These are phyloP conservation scores for Meira nashicola DNA, from an alignment of 1,284 basidiomycete genomes.

Conservation along the genomic window DNA sequence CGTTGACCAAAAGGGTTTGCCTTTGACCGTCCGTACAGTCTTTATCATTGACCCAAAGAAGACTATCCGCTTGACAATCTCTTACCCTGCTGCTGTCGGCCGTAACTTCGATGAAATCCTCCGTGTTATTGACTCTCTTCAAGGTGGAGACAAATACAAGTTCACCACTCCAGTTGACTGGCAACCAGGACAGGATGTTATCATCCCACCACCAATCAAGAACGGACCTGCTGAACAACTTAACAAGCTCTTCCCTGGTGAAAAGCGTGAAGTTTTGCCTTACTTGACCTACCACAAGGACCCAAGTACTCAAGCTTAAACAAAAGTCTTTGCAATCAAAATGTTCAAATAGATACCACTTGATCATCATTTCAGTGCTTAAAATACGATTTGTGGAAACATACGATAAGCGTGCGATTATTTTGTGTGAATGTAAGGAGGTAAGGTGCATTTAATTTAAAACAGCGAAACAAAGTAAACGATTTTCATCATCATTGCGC, in stretches of 20 bases:
- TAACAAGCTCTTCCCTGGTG: constrained; percentile 76
- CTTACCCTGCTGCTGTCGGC: constrained; percentile 64
- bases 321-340: no score
- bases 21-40: constrained; percentile 71
- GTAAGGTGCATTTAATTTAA: no score
- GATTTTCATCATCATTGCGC: no score
- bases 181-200: constrained; percentile 87
- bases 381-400: no score
- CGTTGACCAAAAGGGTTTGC: constrained; percentile 76
- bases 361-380: no score
- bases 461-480: no score
- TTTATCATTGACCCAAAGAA: constrained; percentile 52
- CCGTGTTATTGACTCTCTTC: constrained; percentile 78
- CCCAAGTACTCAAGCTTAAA: constrained; percentile 14
- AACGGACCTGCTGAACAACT: constrained; percentile 63
- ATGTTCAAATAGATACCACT: no score
- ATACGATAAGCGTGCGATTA: no score
- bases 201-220: constrained; percentile 81
- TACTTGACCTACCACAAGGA: constrained; percentile 58
- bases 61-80: constrained; percentile 60
- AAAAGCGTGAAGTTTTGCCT: constrained; percentile 55
- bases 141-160: constrained; percentile 72
- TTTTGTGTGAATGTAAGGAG: no score
- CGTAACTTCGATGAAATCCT: constrained; percentile 72
- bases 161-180: constrained; percentile 77